These are phyloP conservation scores for Forsythia suspensa DNA, from an alignment of 257 asterid genomes.

Conservation along the genomic window DNA sequence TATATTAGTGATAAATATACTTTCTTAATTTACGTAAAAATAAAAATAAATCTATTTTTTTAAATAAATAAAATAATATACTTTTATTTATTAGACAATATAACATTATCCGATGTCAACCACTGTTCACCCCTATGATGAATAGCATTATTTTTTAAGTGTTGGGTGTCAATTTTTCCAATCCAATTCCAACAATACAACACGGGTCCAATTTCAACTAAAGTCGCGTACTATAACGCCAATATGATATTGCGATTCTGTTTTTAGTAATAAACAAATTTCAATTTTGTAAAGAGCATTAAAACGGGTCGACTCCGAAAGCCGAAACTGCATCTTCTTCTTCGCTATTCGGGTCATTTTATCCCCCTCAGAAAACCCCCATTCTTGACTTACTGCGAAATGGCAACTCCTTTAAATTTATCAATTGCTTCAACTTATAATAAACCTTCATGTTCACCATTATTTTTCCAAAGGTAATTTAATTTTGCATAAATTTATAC, in stretches of 20 bases:
- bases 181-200: not conserved
- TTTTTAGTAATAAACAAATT: not conserved
- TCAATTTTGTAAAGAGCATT: too few relatives aligned
- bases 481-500: not conserved
- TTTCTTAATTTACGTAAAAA: too few relatives aligned
- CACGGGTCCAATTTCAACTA: conserved; percentile 1
- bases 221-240: not conserved
- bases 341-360: conserved; percentile 20
- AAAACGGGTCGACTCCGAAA: not conserved
- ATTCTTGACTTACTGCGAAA: conserved; percentile 16
- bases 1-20: too few relatives aligned
- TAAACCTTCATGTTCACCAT: conserved; percentile 25
- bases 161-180: not conserved
- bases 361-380: conserved; percentile 22
- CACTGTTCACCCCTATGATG: too few relatives aligned
- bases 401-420: conserved; percentile 48
- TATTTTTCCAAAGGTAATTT: conserved; percentile 41
- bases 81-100: too few relatives aligned
- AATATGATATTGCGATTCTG: too few relatives aligned
- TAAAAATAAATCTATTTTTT: too few relatives aligned
- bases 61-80: too few relatives aligned
- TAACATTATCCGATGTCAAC: too few relatives aligned
- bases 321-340: not conserved
- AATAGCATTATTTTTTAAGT: not conserved
- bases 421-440: conserved; percentile 35